A percentile compares a stretch with the other conserved stretches of the same genome.
Evolutionary conservation across 2,329 filamentous ascomycete genomes (phyloP).

Genomic region (Tricladium varicosporioides): DNA sequence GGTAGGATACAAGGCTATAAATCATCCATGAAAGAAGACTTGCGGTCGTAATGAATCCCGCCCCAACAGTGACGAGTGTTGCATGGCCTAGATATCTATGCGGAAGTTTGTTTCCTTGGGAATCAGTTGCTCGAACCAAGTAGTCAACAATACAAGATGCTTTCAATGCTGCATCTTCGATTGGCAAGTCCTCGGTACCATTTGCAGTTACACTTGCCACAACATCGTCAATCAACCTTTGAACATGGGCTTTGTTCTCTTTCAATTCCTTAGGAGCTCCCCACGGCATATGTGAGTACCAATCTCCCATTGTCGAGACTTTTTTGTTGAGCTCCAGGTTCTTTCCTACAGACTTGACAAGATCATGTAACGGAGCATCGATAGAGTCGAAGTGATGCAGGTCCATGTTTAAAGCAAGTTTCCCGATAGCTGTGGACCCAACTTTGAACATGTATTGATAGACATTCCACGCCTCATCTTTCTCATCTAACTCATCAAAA

Average conservation of each 20-base stretch:
- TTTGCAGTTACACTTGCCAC: conserved; percentile 30
- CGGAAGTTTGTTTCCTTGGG: conserved; percentile 42
- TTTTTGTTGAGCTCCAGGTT: conserved; percentile 45
- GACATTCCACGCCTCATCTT: conserved; percentile 43
- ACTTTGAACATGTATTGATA: conserved; percentile 51
- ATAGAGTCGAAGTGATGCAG: conserved; percentile 42
- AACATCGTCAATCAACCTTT: conserved; percentile 39
- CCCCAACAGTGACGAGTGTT: conserved; percentile 41
- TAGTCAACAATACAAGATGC: conserved; percentile 35
- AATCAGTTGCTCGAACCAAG: conserved; percentile 40
- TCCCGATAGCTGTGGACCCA: conserved; percentile 42
- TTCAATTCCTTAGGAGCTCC: conserved; percentile 38
- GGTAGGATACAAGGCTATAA: conserved; percentile 42
- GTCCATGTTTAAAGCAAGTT: conserved; percentile 43
- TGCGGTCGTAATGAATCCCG: conserved; percentile 47
- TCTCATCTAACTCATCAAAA: conserved; percentile 23
- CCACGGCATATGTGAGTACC: conserved; percentile 45
- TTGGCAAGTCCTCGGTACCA: conserved; percentile 35
- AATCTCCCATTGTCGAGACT: conserved; percentile 41
- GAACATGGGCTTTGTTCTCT: conserved; percentile 31
- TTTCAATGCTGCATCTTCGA: conserved; percentile 38
- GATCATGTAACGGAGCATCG: conserved; percentile 41
- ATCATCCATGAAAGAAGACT: conserved; percentile 47
- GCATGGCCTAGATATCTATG: conserved; percentile 32
- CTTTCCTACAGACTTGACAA: conserved; percentile 40